Percentiles rank a stretch among this genome's conserved stretches.
Conservation (phyloP, 1,139 yeast species). For the Kluyveromyces sp. region DNA sequence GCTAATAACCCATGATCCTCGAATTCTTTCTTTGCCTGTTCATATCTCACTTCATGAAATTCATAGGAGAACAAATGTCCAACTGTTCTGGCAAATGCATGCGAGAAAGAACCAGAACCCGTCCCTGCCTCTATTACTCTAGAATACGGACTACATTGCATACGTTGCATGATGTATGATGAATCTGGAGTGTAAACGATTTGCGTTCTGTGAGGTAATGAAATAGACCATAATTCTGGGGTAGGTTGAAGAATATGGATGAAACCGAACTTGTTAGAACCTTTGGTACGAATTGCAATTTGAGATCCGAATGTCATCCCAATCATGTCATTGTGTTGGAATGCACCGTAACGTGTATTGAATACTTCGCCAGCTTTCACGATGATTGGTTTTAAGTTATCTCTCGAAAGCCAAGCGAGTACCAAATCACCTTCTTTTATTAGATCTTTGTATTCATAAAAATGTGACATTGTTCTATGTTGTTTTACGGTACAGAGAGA, state of each 20-base stretch:
- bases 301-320: slow-evolving; percentile 83
- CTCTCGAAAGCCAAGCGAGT: slow-evolving; percentile 76
- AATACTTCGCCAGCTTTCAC: slow-evolving; percentile 53
- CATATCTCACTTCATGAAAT: slow-evolving; percentile 77
- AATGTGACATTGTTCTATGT: slow-evolving; percentile 12
- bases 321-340: slow-evolving; percentile 74
- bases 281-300: slow-evolving; percentile 61
- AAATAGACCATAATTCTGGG: slow-evolving; percentile 91
- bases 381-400: slow-evolving; percentile 65
- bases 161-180: slow-evolving; percentile 76
- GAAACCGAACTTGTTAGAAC: slow-evolving; percentile 56
- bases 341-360: slow-evolving; percentile 84
- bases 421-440: slow-evolving; percentile 84
- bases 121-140: slow-evolving; percentile 95
- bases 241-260: slow-evolving; percentile 85
- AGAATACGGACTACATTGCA: slow-evolving; percentile 66
- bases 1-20: slow-evolving; percentile 55
- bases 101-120: slow-evolving; percentile 94
- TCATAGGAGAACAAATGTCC: slow-evolving; percentile 81
- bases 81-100: slow-evolving; percentile 79
- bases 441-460: slow-evolving; percentile 26
- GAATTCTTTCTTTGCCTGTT: slow-evolving; percentile 74
- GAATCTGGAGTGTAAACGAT: slow-evolving; percentile 96
- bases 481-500: not conserved
- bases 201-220: slow-evolving; percentile 95